These are phyloP conservation scores for Cyclotella choctawhatcheeana DNA, from an alignment of 108 stramenopile species.

Conservation along the genomic window DNA sequence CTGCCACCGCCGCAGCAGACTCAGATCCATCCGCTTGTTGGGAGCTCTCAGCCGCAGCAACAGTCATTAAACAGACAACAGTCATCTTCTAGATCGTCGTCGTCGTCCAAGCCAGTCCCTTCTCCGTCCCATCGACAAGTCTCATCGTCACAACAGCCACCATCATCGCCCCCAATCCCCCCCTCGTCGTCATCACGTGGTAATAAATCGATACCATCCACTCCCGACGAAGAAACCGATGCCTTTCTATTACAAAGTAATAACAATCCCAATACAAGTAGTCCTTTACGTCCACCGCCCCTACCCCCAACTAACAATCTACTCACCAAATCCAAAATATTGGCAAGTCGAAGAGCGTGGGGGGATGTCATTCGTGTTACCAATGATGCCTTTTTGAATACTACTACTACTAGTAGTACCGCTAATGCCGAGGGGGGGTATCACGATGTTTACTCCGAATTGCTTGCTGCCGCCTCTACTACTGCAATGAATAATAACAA, in stretches of 20 bases:
- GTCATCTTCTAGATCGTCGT: not conserved
- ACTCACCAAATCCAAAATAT: slow-evolving; percentile 13
- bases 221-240: slow-evolving; percentile 44
- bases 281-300: slow-evolving; percentile 13
- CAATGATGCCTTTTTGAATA: slow-evolving; percentile 38
- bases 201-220: slow-evolving; percentile 6
- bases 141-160: not conserved
- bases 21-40: slow-evolving; percentile 11
- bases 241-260: slow-evolving; percentile 14
- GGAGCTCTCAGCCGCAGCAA: not conserved
- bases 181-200: not conserved
- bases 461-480: slow-evolving; percentile 21
- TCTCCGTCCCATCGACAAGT: not conserved
- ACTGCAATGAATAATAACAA: not conserved
- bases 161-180: not conserved
- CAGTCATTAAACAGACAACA: not conserved
- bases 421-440: not conserved
- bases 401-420: not conserved
- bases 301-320: slow-evolving; percentile 3
- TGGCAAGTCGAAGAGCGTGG: slow-evolving; percentile 79
- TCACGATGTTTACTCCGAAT: slow-evolving; percentile 15
- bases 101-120: not conserved
- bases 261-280: not conserved
- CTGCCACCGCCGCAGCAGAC: slow-evolving; percentile 25
- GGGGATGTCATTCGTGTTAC: slow-evolving; percentile 70